Evolutionary conservation across 2,329 filamentous ascomycete species (phyloP).

Genomic region (Aspergillus aculeatus): DNA sequence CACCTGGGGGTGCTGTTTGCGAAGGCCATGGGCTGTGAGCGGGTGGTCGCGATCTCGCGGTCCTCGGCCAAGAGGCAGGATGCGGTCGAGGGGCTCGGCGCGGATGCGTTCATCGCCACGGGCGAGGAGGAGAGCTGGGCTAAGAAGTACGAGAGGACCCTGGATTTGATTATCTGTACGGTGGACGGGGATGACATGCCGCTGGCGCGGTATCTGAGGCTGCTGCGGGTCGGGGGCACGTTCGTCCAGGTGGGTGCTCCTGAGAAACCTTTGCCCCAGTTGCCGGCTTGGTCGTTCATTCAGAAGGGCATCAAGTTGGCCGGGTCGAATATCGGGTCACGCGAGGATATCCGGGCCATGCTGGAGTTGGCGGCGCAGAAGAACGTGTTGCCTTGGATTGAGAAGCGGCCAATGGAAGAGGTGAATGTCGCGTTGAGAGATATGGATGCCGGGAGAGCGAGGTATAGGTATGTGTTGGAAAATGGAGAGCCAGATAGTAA

Average conservation of each 20-base stretch:
- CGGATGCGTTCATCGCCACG: conserved; percentile 57
- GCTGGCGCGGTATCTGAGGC: conserved; percentile 58
- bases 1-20: conserved; percentile 73
- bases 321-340: conserved; percentile 48
- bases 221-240: conserved; percentile 59
- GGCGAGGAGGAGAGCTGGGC: conserved; percentile 57
- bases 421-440: conserved; percentile 45
- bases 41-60: conserved; percentile 57
- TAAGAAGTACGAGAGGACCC: conserved; percentile 45
- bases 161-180: conserved; percentile 59
- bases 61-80: conserved; percentile 52
- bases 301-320: conserved; percentile 54
- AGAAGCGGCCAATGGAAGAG: conserved; percentile 43
- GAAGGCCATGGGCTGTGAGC: conserved; percentile 66
- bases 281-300: conserved; percentile 61
- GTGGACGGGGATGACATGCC: conserved; percentile 64
- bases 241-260: conserved; percentile 68
- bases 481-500: conserved; percentile 35
- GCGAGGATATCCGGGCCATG: conserved; percentile 46
- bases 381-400: conserved; percentile 44
- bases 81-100: conserved; percentile 52
- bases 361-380: conserved; percentile 44
- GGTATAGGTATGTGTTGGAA: conserved; percentile 48
- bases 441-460: conserved; percentile 47
- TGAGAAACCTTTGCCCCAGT: conserved; percentile 55